Percentiles rank a stretch among this genome's conserved stretches.
phyloP scores from a whole-genome alignment of 1,284 basidiomycete species.

The Ustilago nuda region DNA sequence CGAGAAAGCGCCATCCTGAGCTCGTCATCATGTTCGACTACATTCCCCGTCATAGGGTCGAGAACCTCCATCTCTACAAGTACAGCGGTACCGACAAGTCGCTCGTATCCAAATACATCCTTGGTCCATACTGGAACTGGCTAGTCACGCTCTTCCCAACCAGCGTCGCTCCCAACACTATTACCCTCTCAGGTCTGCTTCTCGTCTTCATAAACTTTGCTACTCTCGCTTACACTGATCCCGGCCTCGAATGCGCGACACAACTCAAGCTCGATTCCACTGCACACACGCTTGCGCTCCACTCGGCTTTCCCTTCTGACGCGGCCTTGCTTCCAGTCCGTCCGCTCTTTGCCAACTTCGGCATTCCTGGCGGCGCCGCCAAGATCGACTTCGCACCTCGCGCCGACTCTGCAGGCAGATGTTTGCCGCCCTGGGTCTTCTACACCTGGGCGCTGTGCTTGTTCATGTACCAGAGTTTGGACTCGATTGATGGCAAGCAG shows the following conservation, averaged over 20 bases:
- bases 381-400: conserved; percentile 35
- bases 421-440: conserved; percentile 60
- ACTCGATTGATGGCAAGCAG: conserved; percentile 93
- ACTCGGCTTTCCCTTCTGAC: conserved; percentile 45
- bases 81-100: conserved; percentile 74
- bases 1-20: not conserved
- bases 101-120: conserved; percentile 78
- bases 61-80: conserved; percentile 74
- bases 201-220: conserved; percentile 87
- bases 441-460: conserved; percentile 82
- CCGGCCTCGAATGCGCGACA: conserved; percentile 53
- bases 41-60: conserved; percentile 71
- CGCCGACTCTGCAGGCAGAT: conserved; percentile 14
- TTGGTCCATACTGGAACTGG: conserved; percentile 94
- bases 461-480: conserved; percentile 91
- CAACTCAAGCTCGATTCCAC: conserved; percentile 60
- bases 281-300: conserved; percentile 28
- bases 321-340: conserved; percentile 40
- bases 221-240: conserved; percentile 75
- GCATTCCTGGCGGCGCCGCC: conserved; percentile 42
- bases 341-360: conserved; percentile 51
- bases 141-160: conserved; percentile 90
- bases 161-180: conserved; percentile 84
- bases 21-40: conserved; percentile 60
- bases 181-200: conserved; percentile 76